Evolutionary conservation across 78 protist species (phyloP).

Genomic region (Protostelium mycophagum): DNA sequence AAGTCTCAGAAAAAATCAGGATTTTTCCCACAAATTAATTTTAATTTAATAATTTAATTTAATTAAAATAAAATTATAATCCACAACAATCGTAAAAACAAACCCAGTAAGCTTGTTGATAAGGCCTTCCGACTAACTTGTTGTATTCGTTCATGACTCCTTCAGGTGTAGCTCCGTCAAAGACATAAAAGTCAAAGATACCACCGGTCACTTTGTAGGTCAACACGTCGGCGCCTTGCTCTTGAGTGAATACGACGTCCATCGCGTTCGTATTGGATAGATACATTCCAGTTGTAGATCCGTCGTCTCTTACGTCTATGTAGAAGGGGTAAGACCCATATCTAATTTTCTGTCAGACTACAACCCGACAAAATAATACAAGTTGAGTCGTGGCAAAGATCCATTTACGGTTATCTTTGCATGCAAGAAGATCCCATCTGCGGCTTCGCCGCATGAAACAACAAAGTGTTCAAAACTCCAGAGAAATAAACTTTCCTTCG

Average conservation of each 20-base stretch:
- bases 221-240: not conserved
- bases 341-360: too few species aligned
- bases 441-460: too few species aligned
- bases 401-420: too few species aligned
- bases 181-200: conserved; percentile 67
- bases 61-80: too few species aligned
- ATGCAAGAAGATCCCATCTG: too few species aligned
- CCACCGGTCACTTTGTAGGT: conserved; percentile 64
- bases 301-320: conserved; percentile 1
- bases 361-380: too few species aligned
- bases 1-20: not conserved
- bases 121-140: conserved; percentile 59
- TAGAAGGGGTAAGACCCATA: not conserved
- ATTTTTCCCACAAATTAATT: too few species aligned
- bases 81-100: too few species aligned
- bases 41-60: too few species aligned
- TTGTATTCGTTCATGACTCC: conserved; percentile 50
- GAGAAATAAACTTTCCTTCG: too few species aligned
- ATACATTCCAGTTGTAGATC: conserved; percentile 63
- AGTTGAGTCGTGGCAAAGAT: too few species aligned
- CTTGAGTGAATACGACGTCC: conserved; percentile 44
- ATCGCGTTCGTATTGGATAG: conserved; percentile 55
- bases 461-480: too few species aligned
- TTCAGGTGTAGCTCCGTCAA: conserved; percentile 69
- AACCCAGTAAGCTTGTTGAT: conserved; percentile 71